These are phyloP conservation scores for Lathyrus oleraceus DNA, from an alignment of 306 rosid species.

Conservation along the genomic window DNA sequence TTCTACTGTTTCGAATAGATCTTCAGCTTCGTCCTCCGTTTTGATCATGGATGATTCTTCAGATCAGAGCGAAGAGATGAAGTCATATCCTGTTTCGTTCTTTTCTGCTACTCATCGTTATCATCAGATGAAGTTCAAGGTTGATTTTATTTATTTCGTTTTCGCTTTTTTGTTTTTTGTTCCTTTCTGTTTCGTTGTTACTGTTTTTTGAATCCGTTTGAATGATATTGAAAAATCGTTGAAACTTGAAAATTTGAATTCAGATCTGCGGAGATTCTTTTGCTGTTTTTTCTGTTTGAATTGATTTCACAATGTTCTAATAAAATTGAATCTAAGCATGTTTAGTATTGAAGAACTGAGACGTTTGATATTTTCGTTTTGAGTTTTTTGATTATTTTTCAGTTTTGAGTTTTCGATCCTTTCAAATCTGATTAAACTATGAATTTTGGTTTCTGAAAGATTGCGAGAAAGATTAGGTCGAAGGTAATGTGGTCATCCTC, in stretches of 20 bases:
- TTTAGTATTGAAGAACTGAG: neutral
- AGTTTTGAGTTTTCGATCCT: neutral
- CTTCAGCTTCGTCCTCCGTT: slow-evolving; percentile 50
- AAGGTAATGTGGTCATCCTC: slow-evolving; percentile 52
- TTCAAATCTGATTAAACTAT: slow-evolving; percentile 13
- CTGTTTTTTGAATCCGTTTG: neutral
- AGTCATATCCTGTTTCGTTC: slow-evolving; percentile 32
- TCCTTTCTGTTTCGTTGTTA: neutral
- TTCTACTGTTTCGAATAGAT: slow-evolving; percentile 37
- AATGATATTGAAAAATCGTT: slow-evolving; percentile 1
- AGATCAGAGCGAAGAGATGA: slow-evolving; percentile 40
- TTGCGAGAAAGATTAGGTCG: slow-evolving; percentile 65
- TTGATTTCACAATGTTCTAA: neutral
- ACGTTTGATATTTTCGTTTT: neutral
- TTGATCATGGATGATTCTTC: slow-evolving; percentile 43
- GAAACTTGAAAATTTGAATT: neutral
- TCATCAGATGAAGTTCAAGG: slow-evolving; percentile 60
- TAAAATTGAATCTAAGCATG: neutral
- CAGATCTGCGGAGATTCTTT: neutral
- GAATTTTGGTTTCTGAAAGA: slow-evolving; percentile 43
- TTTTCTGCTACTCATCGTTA: slow-evolving; percentile 43
- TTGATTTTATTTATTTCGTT: slow-evolving; percentile 9
- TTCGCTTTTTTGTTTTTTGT: neutral
- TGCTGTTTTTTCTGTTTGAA: neutral
- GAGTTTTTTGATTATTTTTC: neutral